Base-by-base conservation (phyloP, 73 alveolate species). In the Paramecium bursaria region DNA sequence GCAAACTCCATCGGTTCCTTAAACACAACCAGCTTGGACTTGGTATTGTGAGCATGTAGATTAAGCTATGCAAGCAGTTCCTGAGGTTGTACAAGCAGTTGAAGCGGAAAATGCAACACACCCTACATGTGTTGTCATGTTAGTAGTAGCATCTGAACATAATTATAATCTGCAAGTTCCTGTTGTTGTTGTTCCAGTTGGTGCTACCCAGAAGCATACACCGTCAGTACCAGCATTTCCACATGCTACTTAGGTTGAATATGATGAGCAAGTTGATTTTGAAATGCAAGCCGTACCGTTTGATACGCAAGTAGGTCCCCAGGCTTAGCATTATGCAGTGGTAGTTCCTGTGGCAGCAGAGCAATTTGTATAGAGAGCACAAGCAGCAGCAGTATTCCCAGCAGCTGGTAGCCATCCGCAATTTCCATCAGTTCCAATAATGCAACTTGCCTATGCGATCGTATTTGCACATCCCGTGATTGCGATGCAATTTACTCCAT, bases 351-450 rank as follows among this genome's bases (percentile, higher is more conserved):
- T n/a, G n/a, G n/a, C n/a, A n/a, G n/a, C n/a, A n/a, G n/a, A n/a
- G n/a, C n/a, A n/a, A n/a, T n/a, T n/a, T n/a, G n/a, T n/a, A n/a
- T n/a, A n/a, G n/a, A n/a, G n/a, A n/a, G n/a, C n/a, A n/a, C 82
- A 67, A 3, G 53, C 3, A 0, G 31, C 17, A 11, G 82, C 19
- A 33, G 49, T 47, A 3, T 31, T 67, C 15, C 21, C 82, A 67
- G n/a, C n/a, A n/a, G n/a, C n/a, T n/a, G n/a, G n/a, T n/a, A n/a
- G n/a, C n/a, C 17, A 67, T 5, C 21, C 14, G 9, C 82, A 67
- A 5, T 35, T 39, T 2, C 82, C 82, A 67, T 67, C 82, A 14
- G 82, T 67, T 35, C 82, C 82, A 15, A 53, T 57, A 0, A 17
- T 9, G 23, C 44, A 39, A 67, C 82, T 39, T 4, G 82, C 57